Conservation (phyloP, 345 rosid species). For the Nephelium lappaceum region DNA sequence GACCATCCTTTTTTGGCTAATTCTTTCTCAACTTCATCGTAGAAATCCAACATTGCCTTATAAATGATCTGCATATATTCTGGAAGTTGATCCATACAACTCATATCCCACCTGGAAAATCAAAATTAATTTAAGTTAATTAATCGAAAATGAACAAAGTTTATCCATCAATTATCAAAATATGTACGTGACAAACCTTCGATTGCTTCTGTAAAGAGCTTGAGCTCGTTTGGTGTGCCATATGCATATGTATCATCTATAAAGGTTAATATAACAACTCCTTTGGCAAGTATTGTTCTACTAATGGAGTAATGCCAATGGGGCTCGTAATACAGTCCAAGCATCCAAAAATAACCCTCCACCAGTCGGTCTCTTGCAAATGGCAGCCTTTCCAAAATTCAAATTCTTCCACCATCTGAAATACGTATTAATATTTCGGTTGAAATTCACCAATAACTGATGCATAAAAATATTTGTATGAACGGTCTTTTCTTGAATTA, state of each 20-base stretch:
- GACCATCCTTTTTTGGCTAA: slow-evolving; percentile 16
- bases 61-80: slow-evolving; percentile 17
- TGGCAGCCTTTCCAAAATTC: neutral
- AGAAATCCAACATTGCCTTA: slow-evolving; percentile 6
- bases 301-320: neutral
- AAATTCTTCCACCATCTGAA: slow-evolving; percentile 27
- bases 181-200: slow-evolving; percentile 6
- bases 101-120: slow-evolving; percentile 32
- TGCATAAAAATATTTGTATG: too few relatives aligned
- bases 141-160: too few relatives aligned
- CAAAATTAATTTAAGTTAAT: neutral
- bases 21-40: slow-evolving; percentile 23
- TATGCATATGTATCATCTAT: slow-evolving; percentile 12
- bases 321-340: slow-evolving; percentile 12
- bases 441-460: too few relatives aligned
- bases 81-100: slow-evolving; percentile 16
- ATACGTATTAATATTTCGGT: neutral
- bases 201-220: slow-evolving; percentile 11
- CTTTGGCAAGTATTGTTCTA: neutral
- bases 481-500: too few relatives aligned
- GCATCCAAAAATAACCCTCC: neutral
- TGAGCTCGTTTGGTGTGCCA: slow-evolving; percentile 21
- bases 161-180: too few relatives aligned
- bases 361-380: slow-evolving; percentile 20
- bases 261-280: neutral